Conservation (phyloP, 768 basidiomycete genomes). For the Cystobasidium onofrii region DNA sequence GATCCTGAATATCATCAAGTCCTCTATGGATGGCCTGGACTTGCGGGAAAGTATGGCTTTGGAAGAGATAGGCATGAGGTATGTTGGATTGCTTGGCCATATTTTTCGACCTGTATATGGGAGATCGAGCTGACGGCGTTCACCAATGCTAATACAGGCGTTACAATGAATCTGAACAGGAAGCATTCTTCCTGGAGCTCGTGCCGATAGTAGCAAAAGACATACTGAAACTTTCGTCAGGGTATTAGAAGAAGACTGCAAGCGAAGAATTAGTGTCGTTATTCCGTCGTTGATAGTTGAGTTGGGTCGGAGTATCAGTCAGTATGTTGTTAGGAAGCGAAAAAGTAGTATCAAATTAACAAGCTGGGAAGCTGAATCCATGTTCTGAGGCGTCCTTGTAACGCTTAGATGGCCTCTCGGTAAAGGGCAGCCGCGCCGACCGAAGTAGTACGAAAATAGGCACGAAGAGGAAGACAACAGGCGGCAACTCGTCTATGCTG, state of each 20-base stretch:
- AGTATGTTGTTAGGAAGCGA: neutral
- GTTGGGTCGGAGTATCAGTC: neutral
- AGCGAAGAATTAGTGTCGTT: neutral
- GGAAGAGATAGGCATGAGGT: slow-evolving; percentile 16
- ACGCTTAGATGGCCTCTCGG: too few species aligned
- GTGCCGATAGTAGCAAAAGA: slow-evolving; percentile 6
- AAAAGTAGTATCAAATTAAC: too few species aligned
- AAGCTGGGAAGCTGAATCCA: too few species aligned
- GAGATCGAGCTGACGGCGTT: neutral
- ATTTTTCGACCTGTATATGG: neutral
- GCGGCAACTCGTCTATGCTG: too few species aligned
- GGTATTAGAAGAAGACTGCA: neutral
- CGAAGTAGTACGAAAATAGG: too few species aligned
- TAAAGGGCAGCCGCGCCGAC: too few species aligned
- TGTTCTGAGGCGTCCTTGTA: too few species aligned
- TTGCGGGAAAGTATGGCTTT: slow-evolving; percentile 29
- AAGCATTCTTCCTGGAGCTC: slow-evolving; percentile 21
- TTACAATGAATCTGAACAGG: slow-evolving; percentile 11
- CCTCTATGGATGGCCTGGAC: slow-evolving; percentile 28
- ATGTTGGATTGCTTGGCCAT: neutral
- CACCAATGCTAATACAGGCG: neutral
- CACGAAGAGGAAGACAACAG: too few species aligned
- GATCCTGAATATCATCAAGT: slow-evolving; percentile 26
- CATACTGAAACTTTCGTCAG: slow-evolving; percentile 5
- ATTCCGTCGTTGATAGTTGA: neutral